Base-by-base conservation (phyloP, 768 basidiomycete genomes). In the Kwoniella pini region DNA sequence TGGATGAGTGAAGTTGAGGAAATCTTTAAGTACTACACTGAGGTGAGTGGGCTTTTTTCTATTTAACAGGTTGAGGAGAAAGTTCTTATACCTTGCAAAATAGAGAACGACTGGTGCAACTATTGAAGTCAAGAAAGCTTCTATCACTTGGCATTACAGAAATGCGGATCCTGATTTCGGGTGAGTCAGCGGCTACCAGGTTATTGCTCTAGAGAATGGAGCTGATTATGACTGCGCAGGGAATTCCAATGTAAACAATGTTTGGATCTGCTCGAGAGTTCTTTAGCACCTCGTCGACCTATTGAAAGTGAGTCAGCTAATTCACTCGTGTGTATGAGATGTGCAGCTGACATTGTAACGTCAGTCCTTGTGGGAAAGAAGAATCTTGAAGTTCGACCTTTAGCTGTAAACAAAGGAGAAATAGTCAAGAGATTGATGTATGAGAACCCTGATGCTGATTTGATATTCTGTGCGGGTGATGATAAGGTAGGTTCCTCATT, bases 331-430 rank as follows among this genome's bases (percentile, higher is more conserved):
- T 17, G 42, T 36, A 19, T 26, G 21, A 17, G 15, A n/a, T 27
- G 28, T 38, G 26, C 19, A 33, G 24, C 27, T 26, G 17, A 28
- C 12, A 30, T 22, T 2, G 48, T 26, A 31, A 12, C n/a, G 48
- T 22, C 66, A 88, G 92, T 96, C 4, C 86, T 96, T 51, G 89
- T 95, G 28, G 95, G 95, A 19, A 99, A 99, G 83, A 97, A 97
- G 86, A 97, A 97, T 78, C 82, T 99, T 43, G 95, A 99, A 81
- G 94, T 97, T 21, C 86, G 95, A 62, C 95, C 93, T 3, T 83
- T 94, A 30, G 92, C 93, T 1, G 86, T 97, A 61, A 97, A 96
- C 84, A 98, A 99, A 85, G 95, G 95, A 53, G 95, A 98, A 82
- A 97, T 98, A 72, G 94, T 97, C 74, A 94, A 94, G 82, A 83